Conservation (phyloP, 352 stramenopile species). For the Aphanomyces stellatus region DNA sequence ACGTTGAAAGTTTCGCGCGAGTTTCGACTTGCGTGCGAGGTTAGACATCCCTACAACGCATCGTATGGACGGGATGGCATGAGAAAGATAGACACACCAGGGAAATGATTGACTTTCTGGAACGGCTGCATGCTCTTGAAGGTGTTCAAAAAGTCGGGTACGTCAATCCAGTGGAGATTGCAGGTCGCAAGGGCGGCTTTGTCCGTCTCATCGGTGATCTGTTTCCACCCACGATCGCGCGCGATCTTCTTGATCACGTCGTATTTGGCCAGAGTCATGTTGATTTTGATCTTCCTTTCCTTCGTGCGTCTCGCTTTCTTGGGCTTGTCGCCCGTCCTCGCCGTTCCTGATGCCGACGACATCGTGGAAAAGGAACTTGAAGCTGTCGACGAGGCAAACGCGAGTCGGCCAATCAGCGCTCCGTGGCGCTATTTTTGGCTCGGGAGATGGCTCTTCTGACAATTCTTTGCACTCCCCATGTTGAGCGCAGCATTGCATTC, state of each 20-base stretch:
- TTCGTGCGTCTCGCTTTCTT: slow-evolving; percentile 6
- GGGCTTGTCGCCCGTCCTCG: background rate
- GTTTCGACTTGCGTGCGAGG: slow-evolving; percentile 90
- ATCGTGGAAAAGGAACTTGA: too few relatives aligned
- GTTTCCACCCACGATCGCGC: slow-evolving; percentile 60
- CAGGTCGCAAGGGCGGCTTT: slow-evolving; percentile 52
- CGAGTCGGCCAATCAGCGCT: background rate
- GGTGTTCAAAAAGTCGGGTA: slow-evolving; percentile 83
- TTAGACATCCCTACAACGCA: slow-evolving; percentile 80
- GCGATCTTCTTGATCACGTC: slow-evolving; percentile 77
- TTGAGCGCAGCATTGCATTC: too few relatives aligned
- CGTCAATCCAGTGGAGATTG: slow-evolving; percentile 94
- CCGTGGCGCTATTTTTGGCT: too few relatives aligned
- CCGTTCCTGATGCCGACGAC: too few relatives aligned
- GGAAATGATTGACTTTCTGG: slow-evolving; percentile 95
- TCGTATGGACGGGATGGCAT: background rate
- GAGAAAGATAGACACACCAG: slow-evolving; percentile 22
- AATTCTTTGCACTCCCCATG: background rate
- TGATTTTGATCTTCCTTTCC: slow-evolving; percentile 34
- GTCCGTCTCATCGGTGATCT: slow-evolving; percentile 67
- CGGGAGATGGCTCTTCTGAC: too few relatives aligned
- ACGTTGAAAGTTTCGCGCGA: slow-evolving; percentile 92
- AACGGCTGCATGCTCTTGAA: slow-evolving; percentile 87
- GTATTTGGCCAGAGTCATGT: slow-evolving; percentile 68
- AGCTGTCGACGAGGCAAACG: too few relatives aligned